Evolutionary conservation across 768 basidiomycete species (phyloP).

Genomic region (Mycena kentingensis): DNA sequence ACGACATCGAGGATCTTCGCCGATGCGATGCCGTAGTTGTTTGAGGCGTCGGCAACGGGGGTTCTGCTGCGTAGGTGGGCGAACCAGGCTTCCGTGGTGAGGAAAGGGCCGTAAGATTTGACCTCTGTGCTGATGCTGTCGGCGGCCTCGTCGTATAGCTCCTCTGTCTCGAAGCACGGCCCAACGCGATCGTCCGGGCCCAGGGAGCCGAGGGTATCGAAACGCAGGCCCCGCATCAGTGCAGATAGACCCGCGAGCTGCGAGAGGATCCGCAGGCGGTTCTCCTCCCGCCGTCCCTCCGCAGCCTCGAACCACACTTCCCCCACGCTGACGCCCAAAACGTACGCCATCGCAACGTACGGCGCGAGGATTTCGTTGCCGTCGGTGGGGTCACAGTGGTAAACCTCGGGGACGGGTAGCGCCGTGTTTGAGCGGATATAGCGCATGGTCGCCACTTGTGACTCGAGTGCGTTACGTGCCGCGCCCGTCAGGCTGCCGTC

Average conservation of each 20-base stretch:
- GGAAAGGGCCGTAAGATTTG: neutral
- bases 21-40: neutral
- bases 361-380: slow-evolving; percentile 17
- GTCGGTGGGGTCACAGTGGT: slow-evolving; percentile 9
- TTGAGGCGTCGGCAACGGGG: neutral
- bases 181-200: neutral
- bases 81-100: neutral
- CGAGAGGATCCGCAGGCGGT: slow-evolving; percentile 8
- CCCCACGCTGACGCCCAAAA: slow-evolving; percentile 17
- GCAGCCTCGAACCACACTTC: slow-evolving; percentile 22
- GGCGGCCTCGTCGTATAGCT: neutral
- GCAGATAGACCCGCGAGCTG: slow-evolving; percentile 12
- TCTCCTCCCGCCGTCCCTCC: slow-evolving; percentile 11
- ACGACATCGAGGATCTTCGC: slow-evolving; percentile 12
- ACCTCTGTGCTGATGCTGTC: neutral
- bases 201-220: slow-evolving; percentile 1
- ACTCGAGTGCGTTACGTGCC: neutral
- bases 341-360: slow-evolving; percentile 20
- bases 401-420: slow-evolving; percentile 21
- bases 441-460: neutral
- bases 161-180: neutral
- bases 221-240: slow-evolving; percentile 13
- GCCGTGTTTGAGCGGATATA: slow-evolving; percentile 9
- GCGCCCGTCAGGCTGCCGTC: neutral
- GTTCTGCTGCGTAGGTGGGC: neutral